Conservation (phyloP, 257 asterid genomes). For the Solanum medicagineum region DNA sequence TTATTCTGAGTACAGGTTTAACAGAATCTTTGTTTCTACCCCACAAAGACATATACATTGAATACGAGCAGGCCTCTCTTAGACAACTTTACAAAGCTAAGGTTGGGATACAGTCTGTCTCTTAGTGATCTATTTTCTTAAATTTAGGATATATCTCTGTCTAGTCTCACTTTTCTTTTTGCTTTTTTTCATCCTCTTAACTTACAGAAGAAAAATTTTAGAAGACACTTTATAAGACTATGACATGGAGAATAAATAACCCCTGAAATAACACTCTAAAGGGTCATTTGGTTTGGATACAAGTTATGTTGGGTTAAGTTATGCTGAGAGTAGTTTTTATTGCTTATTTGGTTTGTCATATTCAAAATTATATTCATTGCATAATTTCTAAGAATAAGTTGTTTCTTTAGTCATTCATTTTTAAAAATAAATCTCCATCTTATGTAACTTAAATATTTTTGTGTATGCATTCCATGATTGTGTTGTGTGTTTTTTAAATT, state of each 20-base stretch:
- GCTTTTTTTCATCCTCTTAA: not conserved
- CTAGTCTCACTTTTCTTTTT: not conserved
- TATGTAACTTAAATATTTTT: too few species aligned
- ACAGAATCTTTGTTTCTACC: slow-evolving; percentile 91
- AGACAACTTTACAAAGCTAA: slow-evolving; percentile 79
- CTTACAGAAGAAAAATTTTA: not conserved
- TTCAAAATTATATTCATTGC: too few species aligned
- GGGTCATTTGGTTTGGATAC: too few species aligned
- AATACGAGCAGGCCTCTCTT: slow-evolving; percentile 94
- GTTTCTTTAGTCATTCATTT: too few species aligned
- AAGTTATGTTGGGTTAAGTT: too few species aligned
- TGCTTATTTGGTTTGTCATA: too few species aligned
- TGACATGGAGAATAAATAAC: not conserved
- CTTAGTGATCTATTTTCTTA: not conserved
- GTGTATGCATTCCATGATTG: too few species aligned
- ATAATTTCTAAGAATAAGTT: too few species aligned
- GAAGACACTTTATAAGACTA: not conserved
- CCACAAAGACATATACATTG: slow-evolving; percentile 79
- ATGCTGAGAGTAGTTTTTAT: too few species aligned
- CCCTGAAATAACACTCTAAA: not conserved
- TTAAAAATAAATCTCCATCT: too few species aligned
- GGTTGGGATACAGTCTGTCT: slow-evolving; percentile 26
- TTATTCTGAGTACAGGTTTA: slow-evolving; percentile 47
- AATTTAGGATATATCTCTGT: not conserved
- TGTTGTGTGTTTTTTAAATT: too few species aligned